Evolutionary conservation across 2,329 filamentous ascomycete species (phyloP), one percentile per base, ranked within the genome.

Genomic region (Cladorrhinum sp.): DNA sequence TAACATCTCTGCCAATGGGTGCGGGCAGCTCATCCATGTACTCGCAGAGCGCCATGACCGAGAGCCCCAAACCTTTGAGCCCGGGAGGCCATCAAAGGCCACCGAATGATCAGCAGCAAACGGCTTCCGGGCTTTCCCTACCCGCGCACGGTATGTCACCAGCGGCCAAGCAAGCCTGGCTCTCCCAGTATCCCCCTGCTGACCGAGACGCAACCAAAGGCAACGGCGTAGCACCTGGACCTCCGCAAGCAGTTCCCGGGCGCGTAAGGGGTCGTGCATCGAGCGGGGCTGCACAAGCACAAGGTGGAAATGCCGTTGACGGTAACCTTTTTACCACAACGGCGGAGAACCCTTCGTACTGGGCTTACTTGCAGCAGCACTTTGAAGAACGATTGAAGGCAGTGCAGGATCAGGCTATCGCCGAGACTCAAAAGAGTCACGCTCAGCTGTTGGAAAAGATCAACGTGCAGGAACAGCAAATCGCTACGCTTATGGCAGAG

Each of bases 1-100:
- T 82, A 33, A 79, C 80, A 2, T 81, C 80, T 14, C 67, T 80
- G 56, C 77, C 81, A 7, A 71, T 81, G 26, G 76, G 75, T 57
- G 75, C 76, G 48, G 77, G 77, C 51, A 80, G 77, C 61, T 78
- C 79, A 52, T 83, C 82, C 18, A 82, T 92, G 65, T 96, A 91
- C 71, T 83, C 86, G 8, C 87, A 92, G 65, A 83, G 84, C 58
- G 83, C 79, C 61, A 90, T 96, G 78, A 95, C 90, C 2, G 92
- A 96, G 74, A 96, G 91, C 66, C 92, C 92, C 0, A 96, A 93
- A 71, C 89, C 92, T 3, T 79, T 96, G 46, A 92, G 88, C 62
- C 89, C 89, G n/a, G 68, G 64, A 0, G 81, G 81, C 18, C 62
- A 76, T 62, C 68, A 71, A 46, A 72, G 69, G 69, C 78, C 62